Evolutionary conservation across 202 grass and related monocot species (phyloP), one percentile per base, ranked within the genome.

Genomic region (Musa balbisiana): DNA sequence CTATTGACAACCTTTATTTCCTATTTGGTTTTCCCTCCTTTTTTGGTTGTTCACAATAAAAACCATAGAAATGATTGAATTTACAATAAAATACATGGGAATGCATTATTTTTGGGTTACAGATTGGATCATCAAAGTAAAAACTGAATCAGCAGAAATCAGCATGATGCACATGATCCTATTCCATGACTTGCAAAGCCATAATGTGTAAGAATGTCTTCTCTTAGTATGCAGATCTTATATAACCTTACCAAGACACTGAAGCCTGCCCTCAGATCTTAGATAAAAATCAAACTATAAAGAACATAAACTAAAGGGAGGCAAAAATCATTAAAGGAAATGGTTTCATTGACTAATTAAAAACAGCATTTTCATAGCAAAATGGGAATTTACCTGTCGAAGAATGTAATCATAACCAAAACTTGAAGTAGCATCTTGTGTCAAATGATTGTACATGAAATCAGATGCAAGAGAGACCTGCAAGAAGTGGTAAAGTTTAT

Each of bases 391-490:
- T 69, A 97, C 94, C 86, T 97, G 84, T 86, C 90, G 85, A 75
- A 98, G 75, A 13, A 86, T 88, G 86, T 98, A 93, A 71, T 93
- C 82, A 79, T 98, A 98, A 67, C 90, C 90, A 59, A 92, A 80
- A 60, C 55, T 91, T 73, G 88, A 79, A 54, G 84, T 85, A 58
- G 86, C 87, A 75, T 91, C 84, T 77, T 76, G 76, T 76, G 88
- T 69, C 83, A 86, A 77, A 60, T 86, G 78, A 79, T 89, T 87
- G 83, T 93, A 93, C 79, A 84, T 89, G 74, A 98, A 93, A 82
- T 89, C 88, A 51, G 86, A 83, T 84, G 91, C 94, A 83, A 98
- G 85, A 64, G 88, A 91, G 77, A 89, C 91, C 94, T 98, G 84
- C 76, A 80, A 52, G 69, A 74, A 79, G 72, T 64, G 75, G 11